Conservation (phyloP, 805 yeast genomes). For the Trichomonascus vanleenenianus region DNA sequence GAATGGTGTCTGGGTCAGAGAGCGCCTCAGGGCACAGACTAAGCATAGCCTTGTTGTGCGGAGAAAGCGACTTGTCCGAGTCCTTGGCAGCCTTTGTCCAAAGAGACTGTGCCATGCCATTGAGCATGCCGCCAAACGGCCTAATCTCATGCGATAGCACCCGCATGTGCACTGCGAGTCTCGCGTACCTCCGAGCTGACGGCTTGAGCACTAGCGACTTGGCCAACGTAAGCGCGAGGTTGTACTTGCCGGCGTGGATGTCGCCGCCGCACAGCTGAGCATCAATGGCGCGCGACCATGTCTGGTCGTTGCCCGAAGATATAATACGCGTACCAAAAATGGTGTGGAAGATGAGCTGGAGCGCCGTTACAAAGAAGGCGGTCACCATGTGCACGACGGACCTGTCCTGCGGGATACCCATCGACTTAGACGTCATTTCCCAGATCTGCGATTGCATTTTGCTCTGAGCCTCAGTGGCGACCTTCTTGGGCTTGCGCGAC, state of each 20-base stretch:
- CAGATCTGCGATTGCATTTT: slow-evolving; percentile 13
- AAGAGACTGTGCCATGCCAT: slow-evolving; percentile 6
- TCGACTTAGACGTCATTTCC: slow-evolving; percentile 21
- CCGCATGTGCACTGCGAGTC: slow-evolving; percentile 26
- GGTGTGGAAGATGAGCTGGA: slow-evolving; percentile 16
- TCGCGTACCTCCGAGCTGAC: slow-evolving; percentile 19
- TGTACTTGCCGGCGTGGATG: slow-evolving; percentile 15
- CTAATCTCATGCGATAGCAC: slow-evolving; percentile 19
- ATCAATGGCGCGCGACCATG: slow-evolving; percentile 24
- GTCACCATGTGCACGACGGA: slow-evolving; percentile 6
- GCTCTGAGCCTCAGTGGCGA: slow-evolving; percentile 3
- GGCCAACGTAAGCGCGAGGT: slow-evolving; percentile 24
- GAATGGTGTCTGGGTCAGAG: slow-evolving; percentile 19
- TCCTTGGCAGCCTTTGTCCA: slow-evolving; percentile 18
- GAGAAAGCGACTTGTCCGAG: neutral
- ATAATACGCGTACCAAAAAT: slow-evolving; percentile 6
- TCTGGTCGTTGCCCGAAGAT: neutral
- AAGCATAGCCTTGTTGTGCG: neutral
- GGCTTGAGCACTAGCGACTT: slow-evolving; percentile 21
- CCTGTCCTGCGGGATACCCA: slow-evolving; percentile 19
- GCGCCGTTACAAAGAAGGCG: slow-evolving; percentile 8
- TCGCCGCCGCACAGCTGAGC: slow-evolving; percentile 34
- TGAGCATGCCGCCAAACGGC: neutral
- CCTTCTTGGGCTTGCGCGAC: slow-evolving; percentile 1
- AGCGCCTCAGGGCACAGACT: slow-evolving; percentile 11